phyloP scores from a whole-genome alignment of 352 stramenopile species.

The Thraustochytrium sp. region DNA sequence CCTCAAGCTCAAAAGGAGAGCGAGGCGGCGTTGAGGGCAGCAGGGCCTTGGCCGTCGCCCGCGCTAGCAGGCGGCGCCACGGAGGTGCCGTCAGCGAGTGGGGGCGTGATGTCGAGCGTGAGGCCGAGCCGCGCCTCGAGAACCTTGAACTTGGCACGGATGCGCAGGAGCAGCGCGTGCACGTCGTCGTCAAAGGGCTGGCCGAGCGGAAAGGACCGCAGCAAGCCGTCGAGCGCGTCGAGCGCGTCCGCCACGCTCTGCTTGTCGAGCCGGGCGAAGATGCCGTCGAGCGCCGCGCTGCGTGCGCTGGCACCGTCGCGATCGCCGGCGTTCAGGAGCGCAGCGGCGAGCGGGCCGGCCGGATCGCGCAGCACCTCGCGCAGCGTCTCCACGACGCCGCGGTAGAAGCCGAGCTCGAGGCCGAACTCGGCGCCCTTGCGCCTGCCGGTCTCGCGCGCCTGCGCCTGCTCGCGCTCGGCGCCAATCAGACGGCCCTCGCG shows the following conservation, averaged over 20 bases:
- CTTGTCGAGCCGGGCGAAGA: not conserved
- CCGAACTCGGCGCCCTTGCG: conserved; percentile 19
- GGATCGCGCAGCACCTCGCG: not conserved
- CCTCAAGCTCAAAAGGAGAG: too few species aligned
- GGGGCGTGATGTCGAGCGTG: not conserved
- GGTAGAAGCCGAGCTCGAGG: conserved; percentile 27
- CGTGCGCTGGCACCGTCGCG: too few species aligned
- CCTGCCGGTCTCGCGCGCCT: not conserved
- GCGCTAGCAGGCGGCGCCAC: too few species aligned
- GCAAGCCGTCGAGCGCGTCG: not conserved
- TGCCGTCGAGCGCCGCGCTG: not conserved
- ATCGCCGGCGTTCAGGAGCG: not conserved
- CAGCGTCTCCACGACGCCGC: not conserved
- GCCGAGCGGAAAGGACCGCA: not conserved
- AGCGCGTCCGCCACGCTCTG: not conserved
- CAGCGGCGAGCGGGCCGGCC: not conserved
- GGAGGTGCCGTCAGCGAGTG: not conserved
- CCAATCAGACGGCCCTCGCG: not conserved
- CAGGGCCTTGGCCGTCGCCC: too few species aligned
- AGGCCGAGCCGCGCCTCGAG: conserved; percentile 9
- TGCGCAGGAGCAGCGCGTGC: not conserved
- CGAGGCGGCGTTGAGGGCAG: too few species aligned
- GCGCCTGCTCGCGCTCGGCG: not conserved
- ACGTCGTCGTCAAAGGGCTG: not conserved
- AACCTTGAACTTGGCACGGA: conserved; percentile 39